phyloP scores from a whole-genome alignment of 2,329 filamentous ascomycete species.

The Aureobasidium subglaciale region DNA sequence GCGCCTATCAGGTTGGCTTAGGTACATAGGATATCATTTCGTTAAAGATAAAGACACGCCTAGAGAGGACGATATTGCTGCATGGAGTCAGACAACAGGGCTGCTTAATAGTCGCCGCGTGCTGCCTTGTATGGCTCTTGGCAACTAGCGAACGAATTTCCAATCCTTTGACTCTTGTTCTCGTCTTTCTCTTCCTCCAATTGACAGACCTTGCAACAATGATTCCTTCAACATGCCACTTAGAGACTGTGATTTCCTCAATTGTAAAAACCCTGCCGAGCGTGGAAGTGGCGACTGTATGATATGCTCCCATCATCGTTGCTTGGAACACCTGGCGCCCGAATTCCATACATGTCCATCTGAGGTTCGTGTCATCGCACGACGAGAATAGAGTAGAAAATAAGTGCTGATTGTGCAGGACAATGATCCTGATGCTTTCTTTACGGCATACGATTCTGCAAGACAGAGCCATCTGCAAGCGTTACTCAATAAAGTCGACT shows the following conservation, averaged over 20 bases:
- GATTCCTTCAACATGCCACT: neutral
- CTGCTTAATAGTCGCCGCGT: neutral
- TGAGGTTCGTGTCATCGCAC: neutral
- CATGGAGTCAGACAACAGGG: neutral
- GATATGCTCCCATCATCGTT: neutral
- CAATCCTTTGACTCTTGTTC: neutral
- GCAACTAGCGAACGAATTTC: neutral
- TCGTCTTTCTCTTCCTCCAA: neutral
- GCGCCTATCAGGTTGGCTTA: no score
- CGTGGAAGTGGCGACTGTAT: neutral
- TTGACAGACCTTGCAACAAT: neutral
- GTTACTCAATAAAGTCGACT: neutral
- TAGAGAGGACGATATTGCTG: neutral
- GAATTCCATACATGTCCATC: neutral
- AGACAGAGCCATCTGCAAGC: neutral
- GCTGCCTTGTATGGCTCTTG: neutral
- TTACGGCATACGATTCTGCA: neutral
- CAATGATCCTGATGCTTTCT: neutral
- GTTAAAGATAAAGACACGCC: no score
- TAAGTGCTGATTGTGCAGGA: neutral
- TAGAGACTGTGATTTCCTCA: neutral
- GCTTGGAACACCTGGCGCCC: neutral
- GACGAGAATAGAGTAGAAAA: neutral
- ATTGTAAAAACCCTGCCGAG: neutral
- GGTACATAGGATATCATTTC: no score